A percentile compares a stretch with the other conserved stretches of the same genome.
phyloP scores from a whole-genome alignment of 2,329 filamentous ascomycete species.

The Leptographium radiaticola region DNA sequence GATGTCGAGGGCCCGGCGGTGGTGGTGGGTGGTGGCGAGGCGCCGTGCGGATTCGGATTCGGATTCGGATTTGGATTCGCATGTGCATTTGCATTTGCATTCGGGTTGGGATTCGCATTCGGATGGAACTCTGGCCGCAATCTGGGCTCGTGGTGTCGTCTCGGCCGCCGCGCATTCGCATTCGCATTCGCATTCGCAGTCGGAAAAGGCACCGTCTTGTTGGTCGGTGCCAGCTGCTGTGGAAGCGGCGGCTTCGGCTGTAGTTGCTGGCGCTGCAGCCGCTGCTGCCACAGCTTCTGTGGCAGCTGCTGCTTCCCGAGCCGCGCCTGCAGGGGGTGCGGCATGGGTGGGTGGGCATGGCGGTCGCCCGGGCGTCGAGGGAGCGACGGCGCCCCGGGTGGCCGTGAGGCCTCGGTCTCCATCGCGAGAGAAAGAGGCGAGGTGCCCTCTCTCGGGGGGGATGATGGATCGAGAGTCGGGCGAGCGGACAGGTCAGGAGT shows the following conservation, averaged over 20 bases:
- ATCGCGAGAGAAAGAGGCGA: no score
- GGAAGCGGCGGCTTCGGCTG: neutral
- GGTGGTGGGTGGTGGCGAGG: neutral
- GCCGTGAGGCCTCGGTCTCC: neutral
- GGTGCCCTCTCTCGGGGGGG: no score
- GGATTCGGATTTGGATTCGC: no score
- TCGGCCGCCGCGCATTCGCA: no score
- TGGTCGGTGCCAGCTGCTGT: neutral
- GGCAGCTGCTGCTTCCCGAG: conserved; percentile 2
- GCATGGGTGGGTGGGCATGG: neutral
- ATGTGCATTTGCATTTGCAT: no score
- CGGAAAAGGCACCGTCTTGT: no score
- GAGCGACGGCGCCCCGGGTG: neutral
- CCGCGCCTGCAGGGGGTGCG: neutral
- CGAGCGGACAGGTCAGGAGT: neutral
- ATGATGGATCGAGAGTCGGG: neutral
- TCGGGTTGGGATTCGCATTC: no score
- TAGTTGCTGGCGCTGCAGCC: conserved; percentile 4
- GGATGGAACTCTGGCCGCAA: no score
- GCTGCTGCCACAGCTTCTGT: conserved; percentile 6
- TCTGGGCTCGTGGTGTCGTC: no score
- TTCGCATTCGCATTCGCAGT: no score
- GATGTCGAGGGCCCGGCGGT: neutral
- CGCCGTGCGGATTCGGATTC: no score
- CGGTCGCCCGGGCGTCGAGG: neutral